Percentiles rank a stretch among this genome's conserved stretches.
Conservation (phyloP, 78 protist species). For the Dictyostelium intermedium region DNA sequence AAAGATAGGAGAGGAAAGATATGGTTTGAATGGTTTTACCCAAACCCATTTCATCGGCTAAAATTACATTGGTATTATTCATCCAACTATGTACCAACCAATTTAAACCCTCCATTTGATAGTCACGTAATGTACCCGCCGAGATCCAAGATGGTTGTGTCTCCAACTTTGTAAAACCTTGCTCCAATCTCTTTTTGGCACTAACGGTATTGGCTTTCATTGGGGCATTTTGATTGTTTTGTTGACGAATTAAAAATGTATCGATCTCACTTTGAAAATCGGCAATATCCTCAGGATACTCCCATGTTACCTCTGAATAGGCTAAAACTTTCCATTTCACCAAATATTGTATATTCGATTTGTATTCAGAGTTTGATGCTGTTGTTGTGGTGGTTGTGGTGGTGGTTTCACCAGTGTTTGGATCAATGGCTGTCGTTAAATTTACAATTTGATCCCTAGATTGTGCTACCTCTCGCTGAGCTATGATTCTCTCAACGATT, state of each 20-base stretch:
- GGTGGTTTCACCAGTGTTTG: not conserved
- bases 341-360: constrained; percentile 71
- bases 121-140: constrained; percentile 87
- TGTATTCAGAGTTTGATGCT: not conserved
- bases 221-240: constrained; percentile 2
- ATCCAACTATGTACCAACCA: constrained; percentile 82
- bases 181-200: constrained; percentile 57
- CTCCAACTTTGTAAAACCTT: constrained; percentile 4
- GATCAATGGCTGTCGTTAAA: not conserved
- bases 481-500: constrained; percentile 81
- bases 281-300: constrained; percentile 76
- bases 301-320: constrained; percentile 94
- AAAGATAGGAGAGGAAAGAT: constrained; percentile 68
- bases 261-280: constrained; percentile 19
- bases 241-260: constrained; percentile 2
- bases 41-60: constrained; percentile 90
- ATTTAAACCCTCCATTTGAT: constrained; percentile 94
- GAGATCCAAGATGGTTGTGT: constrained; percentile 55
- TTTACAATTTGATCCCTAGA: not conserved
- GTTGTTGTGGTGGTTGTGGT: not conserved
- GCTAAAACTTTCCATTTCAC: constrained; percentile 90
- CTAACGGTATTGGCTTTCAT: constrained; percentile 7
- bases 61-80: constrained; percentile 59
- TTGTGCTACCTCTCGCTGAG: constrained; percentile 13
- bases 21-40: constrained; percentile 81